These are phyloP conservation scores for Fusarium sororula DNA, from an alignment of 2,329 filamentous ascomycete species.

Conservation along the genomic window DNA sequence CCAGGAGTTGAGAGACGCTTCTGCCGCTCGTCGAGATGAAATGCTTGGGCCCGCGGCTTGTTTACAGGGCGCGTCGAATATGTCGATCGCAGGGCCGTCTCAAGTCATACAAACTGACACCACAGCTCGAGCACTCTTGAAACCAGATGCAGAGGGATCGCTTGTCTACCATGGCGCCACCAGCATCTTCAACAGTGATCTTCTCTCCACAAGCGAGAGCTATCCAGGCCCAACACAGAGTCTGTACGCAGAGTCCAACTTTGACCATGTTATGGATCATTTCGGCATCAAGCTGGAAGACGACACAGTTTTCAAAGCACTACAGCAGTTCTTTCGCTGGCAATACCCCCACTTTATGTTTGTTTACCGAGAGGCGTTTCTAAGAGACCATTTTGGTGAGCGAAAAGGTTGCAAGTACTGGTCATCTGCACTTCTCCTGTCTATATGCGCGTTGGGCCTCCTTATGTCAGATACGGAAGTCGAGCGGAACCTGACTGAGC, in stretches of 20 bases:
- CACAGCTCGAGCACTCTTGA: neutral
- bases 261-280: neutral
- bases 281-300: constrained; percentile 1
- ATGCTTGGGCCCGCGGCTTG: neutral
- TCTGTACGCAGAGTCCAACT: neutral
- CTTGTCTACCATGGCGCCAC: neutral
- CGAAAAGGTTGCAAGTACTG: constrained; percentile 1
- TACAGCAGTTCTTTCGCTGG: constrained; percentile 7
- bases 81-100: neutral
- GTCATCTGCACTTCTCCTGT: neutral
- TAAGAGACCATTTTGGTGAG: constrained; percentile 6
- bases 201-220: neutral
- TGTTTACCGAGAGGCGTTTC: neutral
- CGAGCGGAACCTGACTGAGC: neutral
- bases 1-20: neutral
- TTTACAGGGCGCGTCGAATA: neutral
- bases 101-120: neutral
- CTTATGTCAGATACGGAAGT: neutral
- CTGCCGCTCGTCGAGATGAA: neutral
- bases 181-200: neutral
- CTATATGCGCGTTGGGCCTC: neutral
- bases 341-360: constrained; percentile 11
- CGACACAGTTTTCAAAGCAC: neutral
- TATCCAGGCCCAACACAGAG: neutral
- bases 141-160: neutral